phyloP scores from a whole-genome alignment of 805 yeast genomes.

The Tetrapisispora nanseiensis region DNA sequence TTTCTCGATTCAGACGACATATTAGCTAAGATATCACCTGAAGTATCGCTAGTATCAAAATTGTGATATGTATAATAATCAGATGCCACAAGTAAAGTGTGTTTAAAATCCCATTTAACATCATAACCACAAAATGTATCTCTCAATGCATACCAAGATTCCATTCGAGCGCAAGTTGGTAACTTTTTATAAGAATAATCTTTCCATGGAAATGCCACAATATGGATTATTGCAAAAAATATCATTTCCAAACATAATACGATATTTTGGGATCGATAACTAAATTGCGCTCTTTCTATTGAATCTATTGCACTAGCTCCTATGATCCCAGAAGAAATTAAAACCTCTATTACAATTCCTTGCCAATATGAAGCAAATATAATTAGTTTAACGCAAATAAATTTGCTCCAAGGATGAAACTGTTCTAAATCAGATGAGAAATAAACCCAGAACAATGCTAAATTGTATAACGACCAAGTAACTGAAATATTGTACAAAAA shows the following conservation, averaged over 20 bases:
- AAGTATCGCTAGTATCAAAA: constrained; percentile 71
- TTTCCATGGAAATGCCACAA: constrained; percentile 69
- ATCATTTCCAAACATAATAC: constrained; percentile 75
- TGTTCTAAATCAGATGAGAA: constrained; percentile 66
- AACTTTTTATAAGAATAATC: constrained; percentile 54
- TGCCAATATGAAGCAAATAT: constrained; percentile 99
- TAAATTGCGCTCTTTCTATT: constrained; percentile 30
- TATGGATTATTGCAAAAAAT: constrained; percentile 81
- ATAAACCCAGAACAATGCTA: constrained; percentile 90
- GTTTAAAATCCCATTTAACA: constrained; percentile 63
- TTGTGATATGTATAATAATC: constrained; percentile 68
- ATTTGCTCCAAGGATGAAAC: constrained; percentile 85
- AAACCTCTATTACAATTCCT: constrained; percentile 49
- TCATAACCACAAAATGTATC: constrained; percentile 78
- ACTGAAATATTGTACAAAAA: constrained; percentile 72
- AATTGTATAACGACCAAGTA: constrained; percentile 67
- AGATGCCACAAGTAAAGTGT: constrained; percentile 54
- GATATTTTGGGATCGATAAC: constrained; percentile 64
- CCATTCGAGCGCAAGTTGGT: constrained; percentile 62
- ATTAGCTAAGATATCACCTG: constrained; percentile 40
- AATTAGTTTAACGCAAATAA: constrained; percentile 83
- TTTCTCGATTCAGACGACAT: constrained; percentile 54
- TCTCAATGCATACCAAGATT: constrained; percentile 50
- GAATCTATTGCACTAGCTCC: constrained; percentile 15
- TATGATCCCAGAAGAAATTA: constrained; percentile 40